A percentile compares a stretch with the other conserved stretches of the same genome.
Conservation (phyloP, 2,329 filamentous ascomycete species). For the Xylaria sp. region DNA sequence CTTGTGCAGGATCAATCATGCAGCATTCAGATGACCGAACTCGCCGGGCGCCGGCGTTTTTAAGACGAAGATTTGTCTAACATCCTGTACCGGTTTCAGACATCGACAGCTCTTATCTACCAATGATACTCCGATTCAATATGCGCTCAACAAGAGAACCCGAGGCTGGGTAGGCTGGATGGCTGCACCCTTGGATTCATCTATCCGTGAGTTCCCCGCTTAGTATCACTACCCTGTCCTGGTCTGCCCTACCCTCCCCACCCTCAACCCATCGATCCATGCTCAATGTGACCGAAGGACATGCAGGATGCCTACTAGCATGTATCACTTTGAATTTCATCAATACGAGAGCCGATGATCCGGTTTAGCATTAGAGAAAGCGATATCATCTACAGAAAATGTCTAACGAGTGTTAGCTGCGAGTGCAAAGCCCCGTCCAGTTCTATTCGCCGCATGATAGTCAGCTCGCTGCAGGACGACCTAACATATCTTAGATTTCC, state of each 20-base stretch:
- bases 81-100: neutral
- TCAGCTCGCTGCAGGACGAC: neutral
- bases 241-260: no score
- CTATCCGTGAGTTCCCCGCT: neutral
- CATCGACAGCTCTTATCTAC: neutral
- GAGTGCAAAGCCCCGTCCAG: neutral
- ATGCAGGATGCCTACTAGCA: neutral
- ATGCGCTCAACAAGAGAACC: no score
- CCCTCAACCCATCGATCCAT: neutral
- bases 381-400: neutral
- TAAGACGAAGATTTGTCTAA: neutral
- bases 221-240: no score
- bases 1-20: conserved; percentile 20
- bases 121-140: neutral
- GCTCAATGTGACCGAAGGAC: neutral
- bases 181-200: neutral
- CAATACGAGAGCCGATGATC: neutral
- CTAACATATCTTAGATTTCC: no score
- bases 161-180: neutral
- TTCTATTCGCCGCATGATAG: neutral
- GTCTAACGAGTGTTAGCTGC: neutral
- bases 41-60: neutral
- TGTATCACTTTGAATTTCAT: neutral
- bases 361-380: neutral
- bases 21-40: conserved; percentile 10